Percentiles rank a stretch among this genome's conserved stretches.
These are phyloP conservation scores for Aspergillus hortae DNA, from an alignment of 2,329 filamentous ascomycete genomes.

Conservation along the genomic window DNA sequence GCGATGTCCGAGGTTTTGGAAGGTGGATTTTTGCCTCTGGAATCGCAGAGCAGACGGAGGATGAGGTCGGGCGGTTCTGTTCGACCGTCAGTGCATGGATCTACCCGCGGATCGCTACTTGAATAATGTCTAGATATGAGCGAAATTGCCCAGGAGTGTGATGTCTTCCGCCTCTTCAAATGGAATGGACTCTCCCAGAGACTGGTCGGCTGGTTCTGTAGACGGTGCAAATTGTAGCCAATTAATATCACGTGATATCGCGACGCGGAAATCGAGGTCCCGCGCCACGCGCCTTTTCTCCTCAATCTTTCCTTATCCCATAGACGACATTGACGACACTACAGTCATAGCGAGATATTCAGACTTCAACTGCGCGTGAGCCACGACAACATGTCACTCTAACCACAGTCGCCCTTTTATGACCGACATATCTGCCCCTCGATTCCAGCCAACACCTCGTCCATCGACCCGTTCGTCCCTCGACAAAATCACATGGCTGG, in stretches of 20 bases:
- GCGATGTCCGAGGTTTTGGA: neutral
- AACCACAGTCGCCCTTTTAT: too few relatives aligned
- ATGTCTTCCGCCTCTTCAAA: neutral
- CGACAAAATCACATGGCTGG: slow-evolving; percentile 20
- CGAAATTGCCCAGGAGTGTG: neutral
- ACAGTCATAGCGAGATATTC: neutral
- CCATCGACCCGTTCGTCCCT: neutral
- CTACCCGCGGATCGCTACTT: too few relatives aligned
- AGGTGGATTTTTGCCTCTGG: neutral
- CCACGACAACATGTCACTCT: too few relatives aligned
- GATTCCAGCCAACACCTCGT: neutral
- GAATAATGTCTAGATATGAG: neutral
- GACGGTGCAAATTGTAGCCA: neutral
- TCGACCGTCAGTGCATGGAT: too few relatives aligned
- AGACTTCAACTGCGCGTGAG: neutral
- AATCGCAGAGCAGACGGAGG: too few relatives aligned
- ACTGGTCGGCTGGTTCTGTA: neutral
- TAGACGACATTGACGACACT: neutral
- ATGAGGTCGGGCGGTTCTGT: too few relatives aligned
- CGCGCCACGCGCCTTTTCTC: slow-evolving; percentile 2
- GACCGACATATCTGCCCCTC: too few relatives aligned
- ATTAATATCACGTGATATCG: slow-evolving; percentile 18
- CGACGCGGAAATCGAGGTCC: slow-evolving; percentile 15
- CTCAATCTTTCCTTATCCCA: slow-evolving; percentile 11
- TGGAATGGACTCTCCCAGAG: neutral